Conservation (phyloP, 2,329 filamentous ascomycete genomes). For the Claviceps purpurea region DNA sequence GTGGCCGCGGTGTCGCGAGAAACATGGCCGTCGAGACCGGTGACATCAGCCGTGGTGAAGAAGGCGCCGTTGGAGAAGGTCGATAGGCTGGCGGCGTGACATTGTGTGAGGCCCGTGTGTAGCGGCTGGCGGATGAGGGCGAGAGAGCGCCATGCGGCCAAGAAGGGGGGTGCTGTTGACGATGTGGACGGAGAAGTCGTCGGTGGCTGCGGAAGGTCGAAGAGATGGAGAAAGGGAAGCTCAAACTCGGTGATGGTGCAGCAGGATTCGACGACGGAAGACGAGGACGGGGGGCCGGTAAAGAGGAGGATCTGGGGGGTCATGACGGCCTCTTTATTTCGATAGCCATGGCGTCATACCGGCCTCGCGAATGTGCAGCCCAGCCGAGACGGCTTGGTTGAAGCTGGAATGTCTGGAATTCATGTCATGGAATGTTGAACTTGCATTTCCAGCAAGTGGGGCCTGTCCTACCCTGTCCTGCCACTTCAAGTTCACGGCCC, state of each 20-base stretch:
- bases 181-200: not conserved
- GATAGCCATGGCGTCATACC: not conserved
- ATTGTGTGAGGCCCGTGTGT: conserved; percentile 39
- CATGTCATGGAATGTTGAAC: too few relatives aligned
- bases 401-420: too few relatives aligned
- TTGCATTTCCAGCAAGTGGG: too few relatives aligned
- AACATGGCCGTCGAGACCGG: conserved; percentile 10
- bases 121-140: conserved; percentile 32
- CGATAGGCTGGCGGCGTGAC: conserved; percentile 20
- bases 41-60: conserved; percentile 32
- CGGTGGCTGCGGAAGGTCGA: conserved; percentile 8
- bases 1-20: not conserved
- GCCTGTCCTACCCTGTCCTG: too few relatives aligned
- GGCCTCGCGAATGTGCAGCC: not conserved
- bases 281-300: conserved; percentile 21
- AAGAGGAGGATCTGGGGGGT: conserved; percentile 23
- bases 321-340: conserved; percentile 9
- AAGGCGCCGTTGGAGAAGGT: conserved; percentile 27
- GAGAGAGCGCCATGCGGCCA: conserved; percentile 41
- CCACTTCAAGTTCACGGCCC: too few relatives aligned
- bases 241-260: conserved; percentile 19
- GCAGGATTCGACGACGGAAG: conserved; percentile 14
- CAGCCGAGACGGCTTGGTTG: too few relatives aligned
- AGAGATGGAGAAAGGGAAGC: conserved; percentile 13
- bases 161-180: conserved; percentile 11